Percentiles rank a stretch among this genome's conserved stretches.
phyloP scores from a whole-genome alignment of 2,329 filamentous ascomycete species.

The Hirsutella thompsonii region DNA sequence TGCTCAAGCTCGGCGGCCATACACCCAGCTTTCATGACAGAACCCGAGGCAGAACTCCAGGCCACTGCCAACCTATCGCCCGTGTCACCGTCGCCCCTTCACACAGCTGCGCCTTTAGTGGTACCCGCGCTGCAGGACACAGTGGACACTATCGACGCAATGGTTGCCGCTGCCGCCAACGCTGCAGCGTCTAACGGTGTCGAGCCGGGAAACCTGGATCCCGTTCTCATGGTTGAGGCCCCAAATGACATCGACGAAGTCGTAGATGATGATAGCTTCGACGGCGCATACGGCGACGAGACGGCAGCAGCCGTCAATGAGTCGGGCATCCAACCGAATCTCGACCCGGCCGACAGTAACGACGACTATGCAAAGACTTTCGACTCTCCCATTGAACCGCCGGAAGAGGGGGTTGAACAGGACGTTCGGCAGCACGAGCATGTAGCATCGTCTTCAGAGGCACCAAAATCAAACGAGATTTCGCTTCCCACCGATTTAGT shows the following conservation, averaged over 20 bases:
- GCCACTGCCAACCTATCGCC: constrained; percentile 40
- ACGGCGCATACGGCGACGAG: constrained; percentile 29
- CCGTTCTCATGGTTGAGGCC: constrained; percentile 12
- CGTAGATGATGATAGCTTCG: constrained; percentile 33
- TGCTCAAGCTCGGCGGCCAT: no score
- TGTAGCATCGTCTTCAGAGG: constrained; percentile 25
- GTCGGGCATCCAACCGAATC: constrained; percentile 13
- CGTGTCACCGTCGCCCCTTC: constrained; percentile 34
- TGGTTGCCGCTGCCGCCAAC: constrained; percentile 20
- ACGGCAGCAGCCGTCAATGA: constrained; percentile 11
- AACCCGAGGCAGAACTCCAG: constrained; percentile 32
- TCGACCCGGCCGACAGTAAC: constrained; percentile 20
- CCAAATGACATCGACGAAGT: constrained; percentile 23
- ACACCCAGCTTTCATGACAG: constrained; percentile 27
- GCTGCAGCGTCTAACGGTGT: constrained; percentile 10
- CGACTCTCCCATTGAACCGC: constrained; percentile 32
- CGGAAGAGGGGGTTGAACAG: constrained; percentile 22
- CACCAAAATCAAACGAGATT: constrained; percentile 28
- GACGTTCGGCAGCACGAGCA: constrained; percentile 16
- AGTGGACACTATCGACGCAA: constrained; percentile 35
- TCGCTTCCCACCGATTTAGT: constrained; percentile 25
- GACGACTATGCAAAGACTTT: constrained; percentile 39
- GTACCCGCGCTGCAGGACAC: constrained; percentile 39
- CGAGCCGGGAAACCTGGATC: constrained; percentile 17
- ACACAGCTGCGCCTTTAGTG: constrained; percentile 31